These are phyloP conservation scores for Eucalyptus dawsonii DNA, from an alignment of 345 rosid species.

Conservation along the genomic window DNA sequence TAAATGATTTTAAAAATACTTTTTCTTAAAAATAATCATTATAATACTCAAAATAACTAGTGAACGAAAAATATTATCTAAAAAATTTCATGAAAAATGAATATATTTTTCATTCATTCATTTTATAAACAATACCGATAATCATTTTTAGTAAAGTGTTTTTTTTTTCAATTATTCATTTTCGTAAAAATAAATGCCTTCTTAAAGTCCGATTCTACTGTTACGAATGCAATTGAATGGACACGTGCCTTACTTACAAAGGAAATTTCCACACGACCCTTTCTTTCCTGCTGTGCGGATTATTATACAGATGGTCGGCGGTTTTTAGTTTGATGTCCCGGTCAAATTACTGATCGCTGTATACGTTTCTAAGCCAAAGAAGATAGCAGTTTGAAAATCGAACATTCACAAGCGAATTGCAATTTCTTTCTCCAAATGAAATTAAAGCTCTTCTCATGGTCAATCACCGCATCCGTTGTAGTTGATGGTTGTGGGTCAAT, in stretches of 20 bases:
- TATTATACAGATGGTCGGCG: not conserved
- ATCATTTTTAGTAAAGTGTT: not conserved
- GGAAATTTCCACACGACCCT: not conserved
- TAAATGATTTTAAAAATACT: no score
- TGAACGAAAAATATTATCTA: no score
- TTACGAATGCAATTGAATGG: not conserved
- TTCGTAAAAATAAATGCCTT: no score
- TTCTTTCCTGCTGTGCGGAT: not conserved
- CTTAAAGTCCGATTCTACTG: not conserved
- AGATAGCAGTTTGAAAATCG: not conserved
- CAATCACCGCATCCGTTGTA: not conserved
- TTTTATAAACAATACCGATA: no score
- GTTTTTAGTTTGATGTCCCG: not conserved
- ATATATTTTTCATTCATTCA: no score
- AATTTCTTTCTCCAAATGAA: not conserved
- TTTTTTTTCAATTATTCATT: no score
- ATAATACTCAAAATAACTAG: not conserved
- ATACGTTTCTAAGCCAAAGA: not conserved
- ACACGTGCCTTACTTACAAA: not conserved
- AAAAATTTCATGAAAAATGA: accelerated
- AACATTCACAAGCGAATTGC: not conserved
- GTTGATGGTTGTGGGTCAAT: not conserved
- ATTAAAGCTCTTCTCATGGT: not conserved
- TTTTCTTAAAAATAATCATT: not conserved
- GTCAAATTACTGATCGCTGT: not conserved